Evolutionary conservation across 805 yeast genomes (phyloP).

Genomic region (Jamesozyma jinghongensis): DNA sequence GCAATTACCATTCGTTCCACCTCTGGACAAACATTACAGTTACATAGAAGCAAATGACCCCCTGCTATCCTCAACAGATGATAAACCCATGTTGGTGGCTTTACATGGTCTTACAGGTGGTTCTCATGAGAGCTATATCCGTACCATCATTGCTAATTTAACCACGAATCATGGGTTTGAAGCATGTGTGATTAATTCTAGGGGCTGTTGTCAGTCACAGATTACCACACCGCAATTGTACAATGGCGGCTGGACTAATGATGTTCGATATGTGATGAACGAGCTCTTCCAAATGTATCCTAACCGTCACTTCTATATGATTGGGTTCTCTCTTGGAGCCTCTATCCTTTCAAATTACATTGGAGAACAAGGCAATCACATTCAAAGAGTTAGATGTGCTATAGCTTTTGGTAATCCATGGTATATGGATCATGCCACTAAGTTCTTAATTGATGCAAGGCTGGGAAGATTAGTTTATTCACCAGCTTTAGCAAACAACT

Average conservation of each 20-base stretch:
- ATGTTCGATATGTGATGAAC: slow-evolving; percentile 30
- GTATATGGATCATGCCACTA: slow-evolving; percentile 51
- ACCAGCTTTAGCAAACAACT: slow-evolving; percentile 41
- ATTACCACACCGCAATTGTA: slow-evolving; percentile 63
- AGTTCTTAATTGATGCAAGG: slow-evolving; percentile 33
- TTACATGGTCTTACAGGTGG: slow-evolving; percentile 82
- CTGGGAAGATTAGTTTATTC: slow-evolving; percentile 42
- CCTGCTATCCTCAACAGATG: slow-evolving; percentile 24
- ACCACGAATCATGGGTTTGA: slow-evolving; percentile 40
- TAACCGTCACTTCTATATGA: slow-evolving; percentile 51
- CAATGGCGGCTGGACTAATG: slow-evolving; percentile 65
- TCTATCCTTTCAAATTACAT: slow-evolving; percentile 61
- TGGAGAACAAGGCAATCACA: slow-evolving; percentile 48
- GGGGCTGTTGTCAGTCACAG: slow-evolving; percentile 69
- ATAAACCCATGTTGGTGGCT: slow-evolving; percentile 52
- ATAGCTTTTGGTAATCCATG: slow-evolving; percentile 60
- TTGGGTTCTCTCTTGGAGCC: slow-evolving; percentile 81
- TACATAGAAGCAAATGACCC: slow-evolving; percentile 36
- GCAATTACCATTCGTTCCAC: slow-evolving; percentile 32
- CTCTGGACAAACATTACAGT: slow-evolving; percentile 13
- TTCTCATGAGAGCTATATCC: slow-evolving; percentile 68
- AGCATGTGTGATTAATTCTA: slow-evolving; percentile 55
- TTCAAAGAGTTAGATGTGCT: slow-evolving; percentile 41
- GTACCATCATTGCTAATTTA: slow-evolving; percentile 44
- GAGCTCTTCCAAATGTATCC: slow-evolving; percentile 33